A percentile compares a stretch with the other conserved stretches of the same genome.
Conservation (phyloP, 2,329 filamentous ascomycete species). For the Didymosphaeria variabile region DNA sequence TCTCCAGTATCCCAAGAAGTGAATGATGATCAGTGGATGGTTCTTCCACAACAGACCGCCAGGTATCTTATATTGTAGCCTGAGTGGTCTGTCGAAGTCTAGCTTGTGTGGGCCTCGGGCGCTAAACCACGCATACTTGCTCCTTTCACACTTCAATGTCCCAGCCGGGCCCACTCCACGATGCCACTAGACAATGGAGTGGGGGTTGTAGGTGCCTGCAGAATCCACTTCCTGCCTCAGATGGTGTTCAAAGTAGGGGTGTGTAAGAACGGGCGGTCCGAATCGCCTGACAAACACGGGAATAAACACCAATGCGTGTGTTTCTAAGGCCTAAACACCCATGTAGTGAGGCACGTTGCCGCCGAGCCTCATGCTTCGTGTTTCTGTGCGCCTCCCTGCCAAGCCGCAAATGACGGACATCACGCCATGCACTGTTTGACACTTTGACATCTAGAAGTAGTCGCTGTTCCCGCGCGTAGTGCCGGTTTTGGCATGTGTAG, state of each 20-base stretch:
- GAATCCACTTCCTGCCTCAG: slow-evolving; percentile 15
- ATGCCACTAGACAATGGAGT: slow-evolving; percentile 16
- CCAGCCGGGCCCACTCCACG: slow-evolving; percentile 10
- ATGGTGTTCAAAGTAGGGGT: neutral
- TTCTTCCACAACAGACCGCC: neutral
- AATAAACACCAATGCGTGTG: slow-evolving; percentile 11
- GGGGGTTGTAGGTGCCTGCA: slow-evolving; percentile 13
- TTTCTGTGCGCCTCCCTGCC: slow-evolving; percentile 6
- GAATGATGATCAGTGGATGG: slow-evolving; percentile 12
- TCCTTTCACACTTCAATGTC: slow-evolving; percentile 14
- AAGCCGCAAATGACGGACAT: slow-evolving; percentile 8
- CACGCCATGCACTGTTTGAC: slow-evolving; percentile 17
- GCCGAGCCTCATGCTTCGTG: slow-evolving; percentile 13
- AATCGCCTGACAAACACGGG: slow-evolving; percentile 12
- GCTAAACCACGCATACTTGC: slow-evolving; percentile 9
- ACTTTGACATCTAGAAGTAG: neutral
- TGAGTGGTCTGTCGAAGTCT: neutral
- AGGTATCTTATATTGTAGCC: slow-evolving; percentile 10
- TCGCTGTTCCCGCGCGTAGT: neutral
- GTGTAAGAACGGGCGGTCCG: neutral
- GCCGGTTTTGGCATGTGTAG: slow-evolving; percentile 10
- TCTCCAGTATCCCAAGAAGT: slow-evolving; percentile 20
- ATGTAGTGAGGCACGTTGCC: slow-evolving; percentile 4
- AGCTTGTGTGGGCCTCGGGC: slow-evolving; percentile 1
- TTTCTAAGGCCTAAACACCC: neutral